Evolutionary conservation across 225 moss, liverwort and hornwort genomes (phyloP), one percentile per base, ranked within the genome.

Genomic region (Sphagnum tenellum): DNA sequence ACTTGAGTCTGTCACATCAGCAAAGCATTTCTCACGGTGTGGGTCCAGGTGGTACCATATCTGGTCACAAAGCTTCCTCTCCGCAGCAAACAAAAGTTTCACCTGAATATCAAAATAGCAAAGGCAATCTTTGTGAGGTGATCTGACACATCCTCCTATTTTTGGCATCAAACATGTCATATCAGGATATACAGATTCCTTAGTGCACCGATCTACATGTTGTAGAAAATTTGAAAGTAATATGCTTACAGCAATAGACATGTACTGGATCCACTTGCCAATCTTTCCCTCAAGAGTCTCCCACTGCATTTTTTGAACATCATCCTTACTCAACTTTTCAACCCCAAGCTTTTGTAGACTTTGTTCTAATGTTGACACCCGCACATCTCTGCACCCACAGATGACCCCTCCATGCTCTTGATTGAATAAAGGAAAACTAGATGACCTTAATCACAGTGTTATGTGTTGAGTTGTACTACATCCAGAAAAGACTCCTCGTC

Each of bases 261-360:
- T 92, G 72, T 79, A 86, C 55, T 86, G 78, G 70, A 91, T 89
- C 89, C 91, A 95, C 64, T 68, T 88, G n/a, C 82, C 88, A 70
- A 89, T 91, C 69, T 88, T 89, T 55, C 86, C 68, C 69, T 95
- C 89, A 45, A 91, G 74, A 49, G 77, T 74, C 68, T 92, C 88
- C 91, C 86, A 88, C 46, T 83, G 84, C 88, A 91, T 84, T 69
- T 89, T 89, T 59, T 89, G 79, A 50, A 89, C 88, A 73, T 89
- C 86, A 44, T 88, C 79, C 76, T 82, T 92, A 64, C 77, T 92
- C 70, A 95, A 65, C 45, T 82, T 91, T 77, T 91, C 91, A 65
- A 89, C 88, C 55, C 89, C 88, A 51, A 95, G 77, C 57, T 86
- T 95, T 65, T 49, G 74, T 66, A 92, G 71, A 70, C 81, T 92